These are phyloP conservation scores for Colletotrichum sp. DNA, from an alignment of 2,329 filamentous ascomycete genomes.

Conservation along the genomic window DNA sequence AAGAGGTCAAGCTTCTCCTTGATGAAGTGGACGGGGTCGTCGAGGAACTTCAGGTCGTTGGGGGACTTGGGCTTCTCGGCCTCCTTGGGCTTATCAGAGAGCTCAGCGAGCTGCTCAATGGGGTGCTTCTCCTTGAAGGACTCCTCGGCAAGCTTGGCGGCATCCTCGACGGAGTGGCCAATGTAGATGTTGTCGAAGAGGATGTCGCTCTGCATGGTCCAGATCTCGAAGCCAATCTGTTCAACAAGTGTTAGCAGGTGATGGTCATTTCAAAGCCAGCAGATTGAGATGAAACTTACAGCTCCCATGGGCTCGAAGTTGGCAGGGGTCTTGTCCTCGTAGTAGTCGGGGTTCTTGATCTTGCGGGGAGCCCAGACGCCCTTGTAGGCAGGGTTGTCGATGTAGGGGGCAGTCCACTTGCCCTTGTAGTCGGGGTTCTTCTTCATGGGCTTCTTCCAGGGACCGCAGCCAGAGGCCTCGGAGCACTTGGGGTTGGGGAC, in stretches of 20 bases:
- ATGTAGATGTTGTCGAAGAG: slow-evolving; percentile 99
- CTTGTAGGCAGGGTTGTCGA: slow-evolving; percentile 99
- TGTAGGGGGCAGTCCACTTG: slow-evolving; percentile 91
- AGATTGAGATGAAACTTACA: slow-evolving; percentile 61
- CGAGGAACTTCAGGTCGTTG: slow-evolving; percentile 82
- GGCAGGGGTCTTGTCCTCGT: slow-evolving; percentile 93
- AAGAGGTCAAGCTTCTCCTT: slow-evolving; percentile 95
- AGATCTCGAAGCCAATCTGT: slow-evolving; percentile 97
- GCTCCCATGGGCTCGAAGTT: slow-evolving; percentile 99
- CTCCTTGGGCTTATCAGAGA: slow-evolving; percentile 79
- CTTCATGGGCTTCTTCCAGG: slow-evolving; percentile 90
- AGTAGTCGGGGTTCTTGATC: slow-evolving; percentile 96
- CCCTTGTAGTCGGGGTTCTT: slow-evolving; percentile 98
- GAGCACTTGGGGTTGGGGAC: slow-evolving; percentile 96
- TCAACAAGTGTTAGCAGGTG: neutral
- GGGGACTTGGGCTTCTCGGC: slow-evolving; percentile 71
- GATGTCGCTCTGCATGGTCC: slow-evolving; percentile 99
- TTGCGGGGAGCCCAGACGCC: slow-evolving; percentile 92
- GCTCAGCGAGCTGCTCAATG: slow-evolving; percentile 80
- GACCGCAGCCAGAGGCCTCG: slow-evolving; percentile 90
- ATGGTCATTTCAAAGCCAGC: neutral
- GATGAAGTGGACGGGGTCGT: slow-evolving; percentile 86
- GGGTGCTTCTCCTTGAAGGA: slow-evolving; percentile 89
- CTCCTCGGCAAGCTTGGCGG: slow-evolving; percentile 85
- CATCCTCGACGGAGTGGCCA: slow-evolving; percentile 93